Percentiles rank a stretch among this genome's conserved stretches.
phyloP scores from a whole-genome alignment of 306 rosid genomes.

The Lotus japonicus region DNA sequence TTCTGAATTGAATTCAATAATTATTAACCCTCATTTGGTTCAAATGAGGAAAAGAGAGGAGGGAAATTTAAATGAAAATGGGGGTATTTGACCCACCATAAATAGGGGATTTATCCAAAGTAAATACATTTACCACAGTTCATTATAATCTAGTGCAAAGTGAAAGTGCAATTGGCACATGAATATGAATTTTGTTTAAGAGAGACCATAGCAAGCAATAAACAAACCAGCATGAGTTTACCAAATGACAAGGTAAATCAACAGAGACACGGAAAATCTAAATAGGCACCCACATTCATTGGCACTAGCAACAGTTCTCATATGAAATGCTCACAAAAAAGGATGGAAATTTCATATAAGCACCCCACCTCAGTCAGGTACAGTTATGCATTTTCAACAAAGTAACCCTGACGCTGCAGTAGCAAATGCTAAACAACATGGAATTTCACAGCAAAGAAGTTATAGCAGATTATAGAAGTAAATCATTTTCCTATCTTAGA shows the following conservation, averaged over 20 bases:
- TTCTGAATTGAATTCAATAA: too few species aligned
- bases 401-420: not conserved
- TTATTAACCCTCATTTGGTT: too few species aligned
- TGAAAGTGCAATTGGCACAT: not conserved
- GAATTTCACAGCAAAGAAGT: not conserved
- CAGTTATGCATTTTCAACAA: constrained; percentile 3
- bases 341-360: constrained; percentile 6
- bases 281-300: not conserved
- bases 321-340: not conserved
- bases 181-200: not conserved
- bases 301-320: not conserved
- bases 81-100: too few species aligned
- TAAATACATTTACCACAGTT: too few species aligned
- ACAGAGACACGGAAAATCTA: too few species aligned
- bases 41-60: too few species aligned
- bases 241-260: not conserved
- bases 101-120: too few species aligned
- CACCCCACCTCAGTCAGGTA: constrained; percentile 7
- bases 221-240: not conserved
- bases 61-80: too few species aligned
- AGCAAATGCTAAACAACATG: constrained; percentile 13
- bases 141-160: not conserved
- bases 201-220: not conserved
- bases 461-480: constrained; percentile 10
- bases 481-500: not conserved